These are phyloP conservation scores for Alternaria tenuissima DNA, from an alignment of 2,329 filamentous ascomycete species.

Conservation along the genomic window DNA sequence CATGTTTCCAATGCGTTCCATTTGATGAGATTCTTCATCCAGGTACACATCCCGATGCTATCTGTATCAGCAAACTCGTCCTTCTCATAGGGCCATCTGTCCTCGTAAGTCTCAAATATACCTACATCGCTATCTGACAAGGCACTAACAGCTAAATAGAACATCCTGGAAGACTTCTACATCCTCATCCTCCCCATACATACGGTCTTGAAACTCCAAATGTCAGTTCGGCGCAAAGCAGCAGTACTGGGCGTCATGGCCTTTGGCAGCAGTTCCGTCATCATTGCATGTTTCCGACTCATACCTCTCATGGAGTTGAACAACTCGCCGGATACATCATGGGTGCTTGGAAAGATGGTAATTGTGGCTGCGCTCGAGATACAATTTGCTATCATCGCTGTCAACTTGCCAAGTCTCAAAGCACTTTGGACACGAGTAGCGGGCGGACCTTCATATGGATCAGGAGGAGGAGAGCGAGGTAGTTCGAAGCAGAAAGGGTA, in stretches of 20 bases:
- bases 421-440: conserved; percentile 37
- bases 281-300: conserved; percentile 31
- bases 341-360: conserved; percentile 42
- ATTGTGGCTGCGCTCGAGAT: conserved; percentile 46
- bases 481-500: neutral
- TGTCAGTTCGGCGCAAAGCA: conserved; percentile 29
- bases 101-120: conserved; percentile 18
- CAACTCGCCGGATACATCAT: conserved; percentile 36
- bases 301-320: conserved; percentile 34
- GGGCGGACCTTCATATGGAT: neutral
- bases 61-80: conserved; percentile 34
- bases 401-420: conserved; percentile 45
- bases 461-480: neutral
- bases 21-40: conserved; percentile 43
- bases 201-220: conserved; percentile 29
- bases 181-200: conserved; percentile 34
- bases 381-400: conserved; percentile 43
- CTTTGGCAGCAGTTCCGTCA: conserved; percentile 39
- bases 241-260: conserved; percentile 34
- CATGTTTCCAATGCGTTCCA: conserved; percentile 43
- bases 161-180: conserved; percentile 30
- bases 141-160: conserved; percentile 14
- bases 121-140: neutral
- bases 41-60: conserved; percentile 31
- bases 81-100: conserved; percentile 39